Conservation (phyloP, 805 yeast species). For the Starmerella apicola region DNA sequence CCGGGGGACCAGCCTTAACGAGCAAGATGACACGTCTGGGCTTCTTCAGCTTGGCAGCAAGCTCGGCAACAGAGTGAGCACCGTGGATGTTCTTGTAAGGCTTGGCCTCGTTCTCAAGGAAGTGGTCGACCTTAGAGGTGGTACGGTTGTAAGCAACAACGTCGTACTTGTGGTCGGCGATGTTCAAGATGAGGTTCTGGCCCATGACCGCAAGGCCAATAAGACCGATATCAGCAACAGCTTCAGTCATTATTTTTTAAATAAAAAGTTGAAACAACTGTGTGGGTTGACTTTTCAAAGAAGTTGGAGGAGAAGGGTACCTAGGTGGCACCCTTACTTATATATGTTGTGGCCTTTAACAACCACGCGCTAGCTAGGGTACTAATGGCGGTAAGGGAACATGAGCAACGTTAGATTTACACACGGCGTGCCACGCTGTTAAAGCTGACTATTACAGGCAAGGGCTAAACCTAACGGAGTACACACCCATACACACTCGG, state of each 20-base stretch:
- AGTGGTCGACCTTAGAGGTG: slow-evolving; percentile 86
- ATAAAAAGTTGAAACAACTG: no score
- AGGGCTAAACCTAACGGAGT: no score
- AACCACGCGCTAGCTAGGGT: no score
- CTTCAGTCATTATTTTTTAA: slow-evolving; percentile 1
- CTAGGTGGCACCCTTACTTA: no score
- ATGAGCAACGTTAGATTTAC: background rate
- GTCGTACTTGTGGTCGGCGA: slow-evolving; percentile 97
- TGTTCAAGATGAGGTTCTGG: slow-evolving; percentile 83
- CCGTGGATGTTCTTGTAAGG: slow-evolving; percentile 79
- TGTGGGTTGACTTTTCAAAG: no score
- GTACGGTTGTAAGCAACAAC: slow-evolving; percentile 99
- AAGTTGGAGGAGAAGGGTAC: no score
- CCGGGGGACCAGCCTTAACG: slow-evolving; percentile 95
- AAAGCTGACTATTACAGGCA: no score
- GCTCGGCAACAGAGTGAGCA: slow-evolving; percentile 84
- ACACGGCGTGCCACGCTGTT: background rate
- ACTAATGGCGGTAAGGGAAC: no score
- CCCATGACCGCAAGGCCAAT: slow-evolving; percentile 99
- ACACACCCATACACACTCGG: no score
- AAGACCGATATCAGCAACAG: slow-evolving; percentile 83
- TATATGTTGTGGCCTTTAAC: no score
- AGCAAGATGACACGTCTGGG: slow-evolving; percentile 91
- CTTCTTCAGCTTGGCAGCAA: slow-evolving; percentile 78
- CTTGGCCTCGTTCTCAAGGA: slow-evolving; percentile 89